Conservation (phyloP, 345 rosid genomes). For the Triadica sebifera region DNA sequence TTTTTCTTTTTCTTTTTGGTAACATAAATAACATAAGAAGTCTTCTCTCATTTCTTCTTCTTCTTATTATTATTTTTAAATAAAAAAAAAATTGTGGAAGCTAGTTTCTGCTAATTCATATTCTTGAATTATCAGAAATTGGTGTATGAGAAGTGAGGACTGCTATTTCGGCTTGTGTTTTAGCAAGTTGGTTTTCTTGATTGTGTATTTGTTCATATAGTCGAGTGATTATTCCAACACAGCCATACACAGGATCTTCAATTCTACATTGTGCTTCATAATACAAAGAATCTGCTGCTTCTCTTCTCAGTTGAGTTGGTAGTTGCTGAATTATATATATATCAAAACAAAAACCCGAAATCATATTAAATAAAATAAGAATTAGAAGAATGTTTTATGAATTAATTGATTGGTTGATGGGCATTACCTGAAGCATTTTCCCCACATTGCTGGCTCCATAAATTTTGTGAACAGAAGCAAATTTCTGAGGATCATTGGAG, state of each 20-base stretch:
- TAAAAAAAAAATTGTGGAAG: too few relatives aligned
- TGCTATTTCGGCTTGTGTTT: constrained; percentile 45
- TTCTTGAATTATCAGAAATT: too few relatives aligned
- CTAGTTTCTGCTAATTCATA: too few relatives aligned
- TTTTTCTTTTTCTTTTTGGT: too few relatives aligned
- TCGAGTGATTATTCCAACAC: constrained; percentile 42
- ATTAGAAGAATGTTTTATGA: too few relatives aligned
- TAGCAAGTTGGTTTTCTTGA: constrained; percentile 40
- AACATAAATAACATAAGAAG: too few relatives aligned
- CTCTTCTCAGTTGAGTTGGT: constrained; percentile 38
- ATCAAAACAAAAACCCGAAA: too few relatives aligned
- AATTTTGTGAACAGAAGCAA: constrained; percentile 56
- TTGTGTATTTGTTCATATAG: constrained; percentile 48
- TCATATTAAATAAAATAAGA: too few relatives aligned
- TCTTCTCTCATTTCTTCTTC: too few relatives aligned
- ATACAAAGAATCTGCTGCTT: constrained; percentile 47
- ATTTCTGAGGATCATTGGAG: constrained; percentile 49
- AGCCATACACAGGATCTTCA: constrained; percentile 60
- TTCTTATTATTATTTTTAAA: too few relatives aligned
- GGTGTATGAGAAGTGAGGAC: constrained; percentile 11
- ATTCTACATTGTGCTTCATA: constrained; percentile 57
- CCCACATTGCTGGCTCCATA: constrained; percentile 77
- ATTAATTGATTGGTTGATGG: too few relatives aligned
- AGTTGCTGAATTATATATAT: constrained; percentile 35
- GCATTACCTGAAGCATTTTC: constrained; percentile 60